Evolutionary conservation across 495 filamentous ascomycete species (phyloP).

Genomic region (Parathielavia appendiculata): DNA sequence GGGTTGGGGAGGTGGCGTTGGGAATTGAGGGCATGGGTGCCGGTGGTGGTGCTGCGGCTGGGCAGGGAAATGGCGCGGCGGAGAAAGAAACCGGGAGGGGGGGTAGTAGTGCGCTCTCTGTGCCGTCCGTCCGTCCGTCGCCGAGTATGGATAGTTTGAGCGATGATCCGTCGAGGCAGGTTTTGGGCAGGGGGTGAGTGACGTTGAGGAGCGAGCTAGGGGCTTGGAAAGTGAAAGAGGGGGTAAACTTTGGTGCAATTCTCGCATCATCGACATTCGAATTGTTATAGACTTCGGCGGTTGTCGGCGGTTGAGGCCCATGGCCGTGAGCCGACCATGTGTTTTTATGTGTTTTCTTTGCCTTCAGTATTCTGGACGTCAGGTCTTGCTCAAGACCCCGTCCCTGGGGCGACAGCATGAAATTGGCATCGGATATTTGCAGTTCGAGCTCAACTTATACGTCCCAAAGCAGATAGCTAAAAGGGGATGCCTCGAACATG

Average conservation of each 20-base stretch:
- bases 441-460: not conserved
- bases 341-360: conserved; percentile 4
- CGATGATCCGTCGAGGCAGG: conserved; percentile 27
- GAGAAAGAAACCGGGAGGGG: conserved; percentile 17
- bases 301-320: not conserved
- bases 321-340: not conserved
- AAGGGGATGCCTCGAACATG: too few species aligned
- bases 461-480: too few species aligned
- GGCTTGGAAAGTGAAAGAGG: not conserved
- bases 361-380: not conserved
- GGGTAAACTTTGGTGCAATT: not conserved
- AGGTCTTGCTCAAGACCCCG: not conserved
- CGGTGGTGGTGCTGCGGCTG: not conserved
- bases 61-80: not conserved
- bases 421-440: not conserved
- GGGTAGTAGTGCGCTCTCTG: conserved; percentile 29
- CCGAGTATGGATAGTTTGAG: conserved; percentile 21
- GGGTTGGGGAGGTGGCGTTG: conserved; percentile 77
- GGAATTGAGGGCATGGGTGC: conserved; percentile 52
- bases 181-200: conserved; percentile 20
- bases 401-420: not conserved
- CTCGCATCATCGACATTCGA: too few species aligned
- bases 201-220: not conserved
- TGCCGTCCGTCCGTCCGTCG: conserved; percentile 17
- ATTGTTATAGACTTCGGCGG: not conserved